A percentile compares a stretch with the other conserved stretches of the same genome.
Evolutionary conservation across 2,329 filamentous ascomycete species (phyloP).

Genomic region (Elsinoe australis): DNA sequence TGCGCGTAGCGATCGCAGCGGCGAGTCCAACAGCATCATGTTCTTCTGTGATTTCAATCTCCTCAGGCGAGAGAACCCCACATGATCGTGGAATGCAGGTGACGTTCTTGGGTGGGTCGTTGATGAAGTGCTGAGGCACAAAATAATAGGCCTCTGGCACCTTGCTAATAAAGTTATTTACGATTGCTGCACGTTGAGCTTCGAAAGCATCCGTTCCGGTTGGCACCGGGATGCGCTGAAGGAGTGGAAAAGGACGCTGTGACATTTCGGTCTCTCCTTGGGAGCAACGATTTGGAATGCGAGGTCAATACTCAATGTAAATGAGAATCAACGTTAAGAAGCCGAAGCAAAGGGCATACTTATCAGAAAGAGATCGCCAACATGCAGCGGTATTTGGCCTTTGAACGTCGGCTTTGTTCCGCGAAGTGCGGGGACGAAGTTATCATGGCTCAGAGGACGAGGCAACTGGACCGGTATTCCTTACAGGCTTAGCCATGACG

Average conservation of each 20-base stretch:
- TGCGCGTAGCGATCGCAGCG: background rate
- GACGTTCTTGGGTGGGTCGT: background rate
- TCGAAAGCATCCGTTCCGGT: background rate
- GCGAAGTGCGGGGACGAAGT: too few relatives aligned
- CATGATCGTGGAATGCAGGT: background rate
- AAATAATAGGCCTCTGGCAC: background rate
- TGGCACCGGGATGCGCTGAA: background rate
- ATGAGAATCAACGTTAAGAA: too few relatives aligned
- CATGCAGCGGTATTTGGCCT: too few relatives aligned
- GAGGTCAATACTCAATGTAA: too few relatives aligned
- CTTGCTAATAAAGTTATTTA: background rate
- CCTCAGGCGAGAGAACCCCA: background rate
- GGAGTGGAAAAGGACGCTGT: background rate
- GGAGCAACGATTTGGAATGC: too few relatives aligned
- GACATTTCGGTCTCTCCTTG: too few relatives aligned
- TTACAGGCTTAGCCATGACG: too few relatives aligned
- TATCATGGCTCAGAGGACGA: too few relatives aligned
- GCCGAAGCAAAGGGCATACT: too few relatives aligned
- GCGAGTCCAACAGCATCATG: slow-evolving; percentile 12
- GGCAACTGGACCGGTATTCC: too few relatives aligned
- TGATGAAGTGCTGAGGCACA: background rate
- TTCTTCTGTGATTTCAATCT: background rate
- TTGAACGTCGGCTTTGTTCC: too few relatives aligned
- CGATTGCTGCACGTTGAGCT: background rate
- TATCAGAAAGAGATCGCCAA: too few relatives aligned